A percentile compares a stretch with the other conserved stretches of the same genome.
Evolutionary conservation across 768 basidiomycete species (phyloP).

Genomic region (Rickenella mellea): DNA sequence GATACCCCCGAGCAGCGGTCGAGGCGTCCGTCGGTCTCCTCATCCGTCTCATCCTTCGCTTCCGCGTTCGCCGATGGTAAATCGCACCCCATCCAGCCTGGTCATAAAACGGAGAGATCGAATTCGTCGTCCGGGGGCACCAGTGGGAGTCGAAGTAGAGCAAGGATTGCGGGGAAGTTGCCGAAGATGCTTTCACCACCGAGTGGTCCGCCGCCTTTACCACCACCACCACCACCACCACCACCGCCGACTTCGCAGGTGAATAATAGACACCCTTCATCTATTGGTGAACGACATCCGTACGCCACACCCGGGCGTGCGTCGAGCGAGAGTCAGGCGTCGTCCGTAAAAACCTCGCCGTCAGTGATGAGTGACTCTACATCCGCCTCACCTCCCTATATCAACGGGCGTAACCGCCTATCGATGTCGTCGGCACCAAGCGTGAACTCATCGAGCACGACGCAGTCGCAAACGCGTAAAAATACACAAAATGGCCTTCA

Average conservation of each 20-base stretch:
- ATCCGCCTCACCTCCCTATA: too few relatives aligned
- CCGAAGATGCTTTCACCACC: constrained; percentile 51
- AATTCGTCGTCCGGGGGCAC: constrained; percentile 1
- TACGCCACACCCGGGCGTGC: constrained; percentile 22
- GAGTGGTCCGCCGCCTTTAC: constrained; percentile 46
- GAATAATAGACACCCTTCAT: constrained; percentile 7
- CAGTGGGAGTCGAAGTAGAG: constrained; percentile 1
- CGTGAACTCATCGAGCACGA: constrained; percentile 29
- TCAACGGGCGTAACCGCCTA: constrained; percentile 8
- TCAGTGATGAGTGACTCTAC: too few relatives aligned
- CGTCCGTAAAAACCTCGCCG: too few relatives aligned
- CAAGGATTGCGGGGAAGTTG: constrained; percentile 15
- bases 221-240: constrained; percentile 24
- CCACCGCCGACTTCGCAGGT: constrained; percentile 22
- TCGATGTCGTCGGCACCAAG: constrained; percentile 37
- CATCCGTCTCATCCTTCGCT: constrained; percentile 9
- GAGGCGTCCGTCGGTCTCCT: constrained; percentile 13
- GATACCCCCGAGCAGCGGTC: constrained; percentile 28
- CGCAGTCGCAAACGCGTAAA: constrained; percentile 24
- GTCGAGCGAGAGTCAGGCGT: not conserved
- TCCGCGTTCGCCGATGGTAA: constrained; percentile 4
- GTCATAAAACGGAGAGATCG: not conserved
- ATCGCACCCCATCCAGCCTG: not conserved
- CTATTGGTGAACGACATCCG: constrained; percentile 19
- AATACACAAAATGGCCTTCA: not conserved